These are phyloP conservation scores for Tulasnella sp. DNA, from an alignment of 768 basidiomycete genomes.

Conservation along the genomic window DNA sequence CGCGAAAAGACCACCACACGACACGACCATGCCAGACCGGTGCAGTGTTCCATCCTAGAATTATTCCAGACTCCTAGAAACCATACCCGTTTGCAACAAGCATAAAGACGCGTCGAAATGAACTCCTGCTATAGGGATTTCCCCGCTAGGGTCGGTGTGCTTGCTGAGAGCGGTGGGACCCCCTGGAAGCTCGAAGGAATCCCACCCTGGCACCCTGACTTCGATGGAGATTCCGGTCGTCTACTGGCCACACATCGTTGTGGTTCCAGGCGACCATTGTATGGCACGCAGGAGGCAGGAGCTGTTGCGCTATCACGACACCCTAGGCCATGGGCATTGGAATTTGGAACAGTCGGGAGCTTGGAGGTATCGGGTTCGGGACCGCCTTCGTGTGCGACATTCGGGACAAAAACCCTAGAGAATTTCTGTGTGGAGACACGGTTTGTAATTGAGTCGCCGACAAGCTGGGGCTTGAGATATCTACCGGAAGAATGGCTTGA, in stretches of 20 bases:
- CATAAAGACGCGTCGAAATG: background rate
- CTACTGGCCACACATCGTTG: background rate
- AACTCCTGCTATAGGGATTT: background rate
- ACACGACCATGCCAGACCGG: background rate
- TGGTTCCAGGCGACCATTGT: background rate
- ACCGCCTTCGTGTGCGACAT: too few relatives aligned
- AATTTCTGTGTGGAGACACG: too few relatives aligned
- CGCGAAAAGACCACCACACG: background rate
- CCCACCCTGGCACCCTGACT: background rate
- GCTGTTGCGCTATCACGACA: background rate
- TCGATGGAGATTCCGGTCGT: background rate
- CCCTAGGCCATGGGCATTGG: background rate
- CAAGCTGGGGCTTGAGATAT: too few relatives aligned
- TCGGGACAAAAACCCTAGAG: too few relatives aligned
- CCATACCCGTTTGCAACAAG: background rate
- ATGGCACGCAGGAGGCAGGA: background rate
- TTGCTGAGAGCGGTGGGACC: background rate
- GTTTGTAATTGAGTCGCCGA: too few relatives aligned
- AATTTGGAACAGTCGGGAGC: background rate
- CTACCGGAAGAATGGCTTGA: too few relatives aligned
- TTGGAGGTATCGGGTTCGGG: too few relatives aligned
- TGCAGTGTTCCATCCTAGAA: too few relatives aligned
- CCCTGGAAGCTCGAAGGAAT: background rate
- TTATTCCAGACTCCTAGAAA: background rate
- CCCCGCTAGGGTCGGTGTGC: background rate